Conservation (phyloP, 108 stramenopile genomes). For the Skeletonema marinoi region DNA sequence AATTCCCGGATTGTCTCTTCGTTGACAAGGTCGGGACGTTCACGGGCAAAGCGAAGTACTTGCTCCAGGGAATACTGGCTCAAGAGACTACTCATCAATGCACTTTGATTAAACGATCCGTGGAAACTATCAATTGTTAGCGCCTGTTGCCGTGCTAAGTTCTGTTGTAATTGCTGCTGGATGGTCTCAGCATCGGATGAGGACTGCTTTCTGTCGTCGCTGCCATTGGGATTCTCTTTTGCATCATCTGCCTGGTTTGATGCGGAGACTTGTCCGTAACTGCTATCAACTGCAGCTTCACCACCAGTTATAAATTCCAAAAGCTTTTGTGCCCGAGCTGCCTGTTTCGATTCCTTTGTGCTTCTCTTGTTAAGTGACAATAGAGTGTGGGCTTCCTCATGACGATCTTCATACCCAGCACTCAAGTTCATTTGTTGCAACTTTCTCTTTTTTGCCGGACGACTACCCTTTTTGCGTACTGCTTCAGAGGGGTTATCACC, state of each 20-base stretch:
- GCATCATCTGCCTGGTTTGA: background rate
- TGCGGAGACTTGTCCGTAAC: background rate
- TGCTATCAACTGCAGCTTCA: background rate
- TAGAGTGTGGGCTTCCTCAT: background rate
- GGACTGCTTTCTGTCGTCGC: background rate
- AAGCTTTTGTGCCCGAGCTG: background rate
- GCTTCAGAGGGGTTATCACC: background rate
- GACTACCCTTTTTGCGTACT: background rate
- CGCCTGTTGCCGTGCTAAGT: background rate
- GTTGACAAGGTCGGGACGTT: constrained; percentile 3
- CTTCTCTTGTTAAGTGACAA: constrained; percentile 1
- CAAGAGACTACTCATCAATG: background rate
- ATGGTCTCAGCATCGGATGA: background rate
- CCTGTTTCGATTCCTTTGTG: background rate
- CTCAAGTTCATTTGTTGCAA: background rate
- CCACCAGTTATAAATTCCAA: background rate
- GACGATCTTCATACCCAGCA: background rate
- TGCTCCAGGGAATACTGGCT: constrained; percentile 2
- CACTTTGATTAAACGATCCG: background rate
- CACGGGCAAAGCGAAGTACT: background rate
- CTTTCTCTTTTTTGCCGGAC: background rate
- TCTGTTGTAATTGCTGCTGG: background rate
- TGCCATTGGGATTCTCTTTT: background rate
- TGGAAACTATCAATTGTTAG: background rate
- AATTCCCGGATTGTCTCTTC: background rate